Base-by-base conservation (phyloP, 257 asterid genomes). In the Gentiana dahurica region DNA sequence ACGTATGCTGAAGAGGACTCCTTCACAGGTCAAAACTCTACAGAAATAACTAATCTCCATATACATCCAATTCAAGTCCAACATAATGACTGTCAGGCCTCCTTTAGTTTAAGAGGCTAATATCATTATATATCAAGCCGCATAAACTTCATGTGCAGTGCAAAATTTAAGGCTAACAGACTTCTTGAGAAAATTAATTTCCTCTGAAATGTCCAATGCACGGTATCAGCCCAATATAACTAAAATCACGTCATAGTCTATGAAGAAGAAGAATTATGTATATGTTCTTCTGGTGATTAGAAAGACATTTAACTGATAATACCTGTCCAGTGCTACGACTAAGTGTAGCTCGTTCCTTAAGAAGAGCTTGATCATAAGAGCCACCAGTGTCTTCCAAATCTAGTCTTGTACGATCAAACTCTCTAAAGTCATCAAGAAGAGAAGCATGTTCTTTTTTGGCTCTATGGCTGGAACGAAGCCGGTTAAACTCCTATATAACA, bases 361-460 rank as follows among this genome's bases (percentile, higher is more conserved):
- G 81, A 54, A 87, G 82, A 45, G 92, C 79, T 69, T 84, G 94
- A 8, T 91, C 96, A 62, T 91, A 61, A 64, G 94, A 87, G 74
- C 92, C 86, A 63, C 80, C 81, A 61, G 89, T 92, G 49, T 91
- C 98, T 85, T 91, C 98, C 63, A 87, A 75, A 80, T 91, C 96
- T 73, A 91, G 79, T 75, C 95, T 79, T 64, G 91, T 70, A 49
- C 95, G 83, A 66, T 91, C 98, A 48, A 91, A 91, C 84, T 91
- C 98, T 81, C 94, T 81, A 73, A 91, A 91, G 75, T 87, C 96
- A 58, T 87, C 98, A 47, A 91, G 98, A 71, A 91, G 74, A 47
- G 95, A 87, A 32, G 96, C 96, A 53, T 91, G 98, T 79, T 91
- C 96, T 77, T 81, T 87, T 80, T 87, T 91, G 64, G 95, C 95